Evolutionary conservation across 495 filamentous ascomycete genomes (phyloP).

Genomic region (Friedmanniomyces endolithicus): DNA sequence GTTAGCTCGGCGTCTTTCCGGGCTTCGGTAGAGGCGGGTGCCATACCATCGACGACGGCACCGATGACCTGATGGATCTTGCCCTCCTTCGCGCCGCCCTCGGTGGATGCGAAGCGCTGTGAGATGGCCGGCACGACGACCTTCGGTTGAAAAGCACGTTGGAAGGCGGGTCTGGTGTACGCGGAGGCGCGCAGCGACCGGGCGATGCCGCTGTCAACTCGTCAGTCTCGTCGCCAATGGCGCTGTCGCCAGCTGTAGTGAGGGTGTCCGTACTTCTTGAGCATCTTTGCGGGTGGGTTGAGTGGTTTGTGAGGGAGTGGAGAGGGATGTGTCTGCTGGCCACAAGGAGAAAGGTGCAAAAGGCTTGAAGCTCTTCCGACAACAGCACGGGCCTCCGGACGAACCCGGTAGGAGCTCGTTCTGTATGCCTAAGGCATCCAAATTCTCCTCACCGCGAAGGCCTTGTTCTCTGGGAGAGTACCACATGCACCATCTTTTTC

Average conservation of each 20-base stretch:
- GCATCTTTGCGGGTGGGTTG: conserved; percentile 14
- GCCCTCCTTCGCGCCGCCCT: conserved; percentile 28
- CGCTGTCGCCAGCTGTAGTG: neutral
- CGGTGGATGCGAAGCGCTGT: conserved; percentile 29
- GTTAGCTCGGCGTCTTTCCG: conserved; percentile 32
- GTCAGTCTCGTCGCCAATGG: conserved; percentile 18
- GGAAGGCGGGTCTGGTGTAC: conserved; percentile 20
- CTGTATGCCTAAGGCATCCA: too few relatives aligned
- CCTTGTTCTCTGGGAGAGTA: too few relatives aligned
- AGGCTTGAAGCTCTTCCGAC: too few relatives aligned
- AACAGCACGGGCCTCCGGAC: too few relatives aligned
- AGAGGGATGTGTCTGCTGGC: neutral
- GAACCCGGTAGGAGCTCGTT: too few relatives aligned
- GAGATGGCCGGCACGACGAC: conserved; percentile 26
- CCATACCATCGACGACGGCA: conserved; percentile 64
- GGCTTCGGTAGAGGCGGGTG: conserved; percentile 6
- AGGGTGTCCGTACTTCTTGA: conserved; percentile 14
- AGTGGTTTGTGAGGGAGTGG: neutral
- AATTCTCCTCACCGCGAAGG: too few relatives aligned
- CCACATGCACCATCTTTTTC: too few relatives aligned
- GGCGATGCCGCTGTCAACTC: conserved; percentile 26
- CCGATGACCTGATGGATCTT: conserved; percentile 46
- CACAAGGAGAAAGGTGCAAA: neutral
- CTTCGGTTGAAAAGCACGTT: conserved; percentile 27
- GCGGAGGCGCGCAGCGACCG: conserved; percentile 23